phyloP scores from a whole-genome alignment of 257 asterid species.

The Thymus quinquecostatus region DNA sequence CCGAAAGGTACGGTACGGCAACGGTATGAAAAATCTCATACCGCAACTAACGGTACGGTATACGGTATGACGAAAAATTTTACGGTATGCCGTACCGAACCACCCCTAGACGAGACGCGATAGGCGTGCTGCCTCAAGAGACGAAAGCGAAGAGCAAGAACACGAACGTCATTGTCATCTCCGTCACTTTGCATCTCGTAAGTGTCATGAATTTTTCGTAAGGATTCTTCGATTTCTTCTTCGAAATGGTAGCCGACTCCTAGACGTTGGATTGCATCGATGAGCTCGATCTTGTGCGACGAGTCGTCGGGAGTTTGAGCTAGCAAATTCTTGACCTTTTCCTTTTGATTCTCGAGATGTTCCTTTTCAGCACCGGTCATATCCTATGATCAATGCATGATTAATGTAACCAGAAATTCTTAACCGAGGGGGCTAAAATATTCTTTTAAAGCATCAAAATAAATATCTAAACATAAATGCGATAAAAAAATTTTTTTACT shows the following conservation, averaged over 20 bases:
- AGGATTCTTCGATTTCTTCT: slow-evolving; percentile 17
- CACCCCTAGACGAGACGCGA: slow-evolving; percentile 11
- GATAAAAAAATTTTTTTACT: not conserved
- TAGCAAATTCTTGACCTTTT: slow-evolving; percentile 16
- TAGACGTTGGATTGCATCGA: slow-evolving; percentile 41
- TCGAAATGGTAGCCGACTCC: slow-evolving; percentile 36
- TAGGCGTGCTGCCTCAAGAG: slow-evolving; percentile 41
- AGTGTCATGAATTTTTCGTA: not conserved
- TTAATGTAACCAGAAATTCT: too few species aligned
- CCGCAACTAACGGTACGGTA: too few species aligned
- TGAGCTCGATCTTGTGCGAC: slow-evolving; percentile 13
- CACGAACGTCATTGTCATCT: slow-evolving; percentile 13
- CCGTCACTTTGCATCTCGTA: not conserved
- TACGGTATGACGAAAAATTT: too few species aligned
- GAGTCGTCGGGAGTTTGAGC: slow-evolving; percentile 18
- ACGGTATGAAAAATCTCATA: too few species aligned
- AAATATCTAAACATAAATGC: too few species aligned
- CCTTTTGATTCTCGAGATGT: slow-evolving; percentile 15
- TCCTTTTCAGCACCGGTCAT: not conserved
- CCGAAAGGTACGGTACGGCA: too few species aligned
- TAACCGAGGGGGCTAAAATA: too few species aligned
- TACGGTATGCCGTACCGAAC: too few species aligned
- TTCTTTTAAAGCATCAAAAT: too few species aligned
- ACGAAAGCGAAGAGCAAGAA: slow-evolving; percentile 45
- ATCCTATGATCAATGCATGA: slow-evolving; percentile 2